Evolutionary conservation across 129 eudicot species (phyloP), one percentile per base, ranked within the genome.

Genomic region (Arctium minus): DNA sequence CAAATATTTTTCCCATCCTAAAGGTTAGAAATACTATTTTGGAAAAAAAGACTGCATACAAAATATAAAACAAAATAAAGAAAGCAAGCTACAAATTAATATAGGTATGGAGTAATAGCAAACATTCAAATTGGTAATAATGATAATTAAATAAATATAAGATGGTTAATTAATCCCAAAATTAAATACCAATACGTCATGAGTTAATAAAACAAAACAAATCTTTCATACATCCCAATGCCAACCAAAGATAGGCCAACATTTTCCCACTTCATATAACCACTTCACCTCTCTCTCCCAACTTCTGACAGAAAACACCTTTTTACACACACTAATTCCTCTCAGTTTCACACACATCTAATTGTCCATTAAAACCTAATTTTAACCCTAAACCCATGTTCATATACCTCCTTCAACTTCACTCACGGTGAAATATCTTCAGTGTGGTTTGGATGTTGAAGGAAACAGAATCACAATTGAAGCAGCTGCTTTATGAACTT

Each of bases 401-500:
- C 76, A 79, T 46, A 36, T 78, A 79, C 39, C 70, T 60, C 30
- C 64, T 64, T 74, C 80, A 71, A 71, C 65, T 81, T 86, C 83
- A 76, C 82, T 50, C 78, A 81, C 36, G 73, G 44, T 60, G 72
- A 85, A 62, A 56, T 4, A 38, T 3, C 65, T 39, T 37, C 81
- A 6, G 73, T 44, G 33, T 44, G 27, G 64, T 72, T 84, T 84
- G 87, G 60, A 84, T 84, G 80, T 79, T 67, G 33, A 84, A 60
- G 7, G 44, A 79, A 62, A 84, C 29, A 22, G 35, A 13, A 65
- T 35, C 56, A 0, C 56, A 42, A 9, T 40, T 60, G 37, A 75
- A 79, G 65, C 77, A 79, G 65, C 77, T 78, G 67, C 77, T 78
- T 75, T 78, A 86, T 80, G 83, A 86, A 78, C 79, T 13, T 70